These are phyloP conservation scores for Carpinus fangiana DNA, from an alignment of 306 rosid species.

Conservation along the genomic window DNA sequence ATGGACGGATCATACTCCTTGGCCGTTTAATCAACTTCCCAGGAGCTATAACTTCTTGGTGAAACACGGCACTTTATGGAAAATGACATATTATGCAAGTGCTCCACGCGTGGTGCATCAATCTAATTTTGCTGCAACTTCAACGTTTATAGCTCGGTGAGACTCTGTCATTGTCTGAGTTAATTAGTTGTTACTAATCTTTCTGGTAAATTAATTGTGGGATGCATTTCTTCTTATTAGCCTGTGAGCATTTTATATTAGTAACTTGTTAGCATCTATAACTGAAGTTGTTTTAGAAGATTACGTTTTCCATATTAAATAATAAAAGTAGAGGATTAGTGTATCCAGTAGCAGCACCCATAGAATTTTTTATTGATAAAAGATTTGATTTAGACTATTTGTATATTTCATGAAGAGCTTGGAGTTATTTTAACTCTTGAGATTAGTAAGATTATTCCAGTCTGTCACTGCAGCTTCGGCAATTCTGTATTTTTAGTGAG, in stretches of 20 bases:
- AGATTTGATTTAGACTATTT: neutral
- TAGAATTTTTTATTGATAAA: neutral
- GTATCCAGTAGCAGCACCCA: neutral
- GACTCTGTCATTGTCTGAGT: slow-evolving; percentile 22
- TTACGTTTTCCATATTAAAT: neutral
- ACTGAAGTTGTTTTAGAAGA: neutral
- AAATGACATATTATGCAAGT: slow-evolving; percentile 82
- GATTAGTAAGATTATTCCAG: neutral
- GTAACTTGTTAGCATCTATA: neutral
- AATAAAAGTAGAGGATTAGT: neutral
- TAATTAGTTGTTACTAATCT: neutral
- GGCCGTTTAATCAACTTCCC: slow-evolving; percentile 98
- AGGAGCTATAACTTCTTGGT: slow-evolving; percentile 97
- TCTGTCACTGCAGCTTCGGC: neutral
- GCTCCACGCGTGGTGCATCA: slow-evolving; percentile 91
- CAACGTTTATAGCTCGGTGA: slow-evolving; percentile 93
- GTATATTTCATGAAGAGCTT: neutral
- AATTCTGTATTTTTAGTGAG: neutral
- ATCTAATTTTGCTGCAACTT: slow-evolving; percentile 88
- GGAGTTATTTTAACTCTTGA: neutral
- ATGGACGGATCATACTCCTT: slow-evolving; percentile 96
- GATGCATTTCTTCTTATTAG: neutral
- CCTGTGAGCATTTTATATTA: neutral
- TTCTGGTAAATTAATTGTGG: neutral
- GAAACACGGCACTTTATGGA: slow-evolving; percentile 89